A percentile compares a stretch with the other conserved stretches of the same genome.
Conservation (phyloP, 2,329 filamentous ascomycete species). For the Cladosporium austrohemisphaericum region DNA sequence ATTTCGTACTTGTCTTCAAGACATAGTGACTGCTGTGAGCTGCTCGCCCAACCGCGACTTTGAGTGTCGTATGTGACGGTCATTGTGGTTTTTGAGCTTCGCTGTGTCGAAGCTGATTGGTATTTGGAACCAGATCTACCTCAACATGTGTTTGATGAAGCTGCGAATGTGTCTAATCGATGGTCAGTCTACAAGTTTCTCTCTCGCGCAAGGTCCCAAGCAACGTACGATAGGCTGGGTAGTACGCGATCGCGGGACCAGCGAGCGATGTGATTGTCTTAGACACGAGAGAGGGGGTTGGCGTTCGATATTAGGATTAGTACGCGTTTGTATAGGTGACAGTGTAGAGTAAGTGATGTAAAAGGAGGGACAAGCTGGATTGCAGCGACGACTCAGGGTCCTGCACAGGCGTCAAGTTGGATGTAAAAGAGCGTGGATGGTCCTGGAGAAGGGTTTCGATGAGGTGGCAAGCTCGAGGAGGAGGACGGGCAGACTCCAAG, state of each 20-base stretch:
- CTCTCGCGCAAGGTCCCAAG: neutral
- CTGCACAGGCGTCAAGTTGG: constrained; percentile 31
- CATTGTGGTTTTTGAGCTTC: constrained; percentile 52
- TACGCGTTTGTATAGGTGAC: constrained; percentile 20
- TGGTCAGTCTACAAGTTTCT: constrained; percentile 14
- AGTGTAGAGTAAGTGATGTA: constrained; percentile 20
- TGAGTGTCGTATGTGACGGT: constrained; percentile 67
- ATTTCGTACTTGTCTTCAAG: constrained; percentile 96
- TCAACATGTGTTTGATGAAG: constrained; percentile 12
- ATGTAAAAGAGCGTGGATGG: constrained; percentile 33
- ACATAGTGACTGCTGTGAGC: constrained; percentile 49
- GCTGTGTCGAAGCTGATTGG: constrained; percentile 10
- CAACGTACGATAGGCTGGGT: constrained; percentile 9
- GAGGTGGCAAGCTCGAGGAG: constrained; percentile 22
- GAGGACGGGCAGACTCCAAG: constrained; percentile 26
- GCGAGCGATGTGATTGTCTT: constrained; percentile 14
- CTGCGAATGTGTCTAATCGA: constrained; percentile 4
- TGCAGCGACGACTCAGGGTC: constrained; percentile 25
- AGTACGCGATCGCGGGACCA: neutral
- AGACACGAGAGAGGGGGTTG: constrained; percentile 13
- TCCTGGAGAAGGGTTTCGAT: constrained; percentile 26
- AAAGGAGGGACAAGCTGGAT: constrained; percentile 19
- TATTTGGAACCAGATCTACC: constrained; percentile 8
- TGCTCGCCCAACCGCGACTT: constrained; percentile 58
- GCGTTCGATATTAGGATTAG: constrained; percentile 27